Base-by-base conservation (phyloP, 208 protist genomes). In the Crithidia thermophila region DNA sequence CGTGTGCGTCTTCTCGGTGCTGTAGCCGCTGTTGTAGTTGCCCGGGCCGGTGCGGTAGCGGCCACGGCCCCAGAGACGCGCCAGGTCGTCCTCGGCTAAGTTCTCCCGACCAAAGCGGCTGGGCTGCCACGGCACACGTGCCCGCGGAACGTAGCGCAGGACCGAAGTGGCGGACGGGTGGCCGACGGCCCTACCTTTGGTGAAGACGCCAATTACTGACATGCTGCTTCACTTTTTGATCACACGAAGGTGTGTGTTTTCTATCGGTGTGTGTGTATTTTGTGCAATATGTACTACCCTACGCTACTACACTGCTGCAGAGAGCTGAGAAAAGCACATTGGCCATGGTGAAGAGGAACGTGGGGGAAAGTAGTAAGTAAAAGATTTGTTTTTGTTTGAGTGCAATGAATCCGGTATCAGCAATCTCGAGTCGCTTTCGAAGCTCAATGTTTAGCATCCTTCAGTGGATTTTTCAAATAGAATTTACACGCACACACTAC, bases 21-120 rank as follows among this genome's bases (percentile, higher is more conserved):
- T 83, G 81, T 95, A 97, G 53, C 92, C 92, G 81, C 89, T 95
- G 81, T 97, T 95, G 76, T 82, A 94, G 74, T 92, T 92, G 39
- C 81, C 90, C 0, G 84, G 84, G 3, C 89, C 89, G 50, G 55
- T 67, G 37, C 89, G 89, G 75, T 94, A 94, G 40, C 92, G 87
- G 27, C 92, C 89, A 4, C 55, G 53, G 31, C 84, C 79, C 92
- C 92, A 97, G 16, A 95, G 64, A 37, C 52, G 64, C 34, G 81
- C 79, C 56, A 97, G 67, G 68, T 97, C 92, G 8, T 66, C 67
- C 30, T 83, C 78, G 2, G 81, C 78, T 13, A 97, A 79, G 77
- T 97, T 97, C 25, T 77, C 85, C 30, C 92, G 87, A n/a, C 75
- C 73, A 64, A 97, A 94, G 62, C 83, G 85, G 56, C 87, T 94